Base-by-base conservation (phyloP, 306 rosid genomes). In the Castanea sativa region DNA sequence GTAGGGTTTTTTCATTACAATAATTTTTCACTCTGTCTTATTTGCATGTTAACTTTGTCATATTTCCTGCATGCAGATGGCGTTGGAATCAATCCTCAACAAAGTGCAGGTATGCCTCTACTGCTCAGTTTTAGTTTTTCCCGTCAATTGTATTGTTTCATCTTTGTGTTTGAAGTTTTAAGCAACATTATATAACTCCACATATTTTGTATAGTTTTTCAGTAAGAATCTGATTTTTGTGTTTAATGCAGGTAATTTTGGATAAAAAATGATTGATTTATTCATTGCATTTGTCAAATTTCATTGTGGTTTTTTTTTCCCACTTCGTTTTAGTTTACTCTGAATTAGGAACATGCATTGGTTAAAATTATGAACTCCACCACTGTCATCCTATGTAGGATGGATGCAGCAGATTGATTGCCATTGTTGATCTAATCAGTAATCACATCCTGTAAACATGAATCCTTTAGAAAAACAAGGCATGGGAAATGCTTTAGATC, bases 41-140 rank as follows among this genome's bases (percentile, higher is more conserved):
- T 74, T 68, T 73, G 6, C 43, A 57, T 69, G 57, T 78, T 56
- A 33, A 29, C 51, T 52, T 67, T 33, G 1, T 74, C 75, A 5
- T 29, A 84, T 82, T n/a, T 74, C 55, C 57, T 85, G 69, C 56
- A 4, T 90, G 90, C 90, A 92, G 98, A 92, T 89, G 98, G 97
- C 69, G 97, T 94, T 79, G 98, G 98, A 79, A 92, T 94, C 80
- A 94, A 90, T 84, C 98, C 97, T 75, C 98, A 94, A 87, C 98
- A 94, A 86, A 94, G 97, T 79, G 98, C 97, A 73, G 98, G 98
- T 94, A 90, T 77, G 76, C 41, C 63, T 13, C 73, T 75, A 9
- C 69, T 18, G 55, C 13, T 52, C 6, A 11, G 33, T 32, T 33
- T 63, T 57, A 33, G 23, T 10, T 30, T 71, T 77, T 74, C n/a